These are phyloP conservation scores for Xylariomycetidae sp. DNA, from an alignment of 2,329 filamentous ascomycete genomes.

Conservation along the genomic window DNA sequence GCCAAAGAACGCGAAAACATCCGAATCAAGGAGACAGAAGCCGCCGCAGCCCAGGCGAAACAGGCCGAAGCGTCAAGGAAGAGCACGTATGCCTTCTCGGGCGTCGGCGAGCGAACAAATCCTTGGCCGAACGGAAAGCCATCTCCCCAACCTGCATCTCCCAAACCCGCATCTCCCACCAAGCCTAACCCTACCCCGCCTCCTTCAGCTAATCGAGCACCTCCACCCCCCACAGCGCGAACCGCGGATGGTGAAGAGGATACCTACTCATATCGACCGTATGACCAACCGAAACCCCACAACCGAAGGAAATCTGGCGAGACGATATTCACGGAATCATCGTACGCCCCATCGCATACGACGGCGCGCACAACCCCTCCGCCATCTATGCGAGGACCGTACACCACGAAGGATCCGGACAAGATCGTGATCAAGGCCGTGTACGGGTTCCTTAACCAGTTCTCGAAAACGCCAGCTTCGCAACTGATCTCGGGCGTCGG, in stretches of 20 bases:
- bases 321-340: constrained; percentile 74
- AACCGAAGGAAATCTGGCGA: constrained; percentile 59
- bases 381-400: constrained; percentile 69
- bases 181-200: constrained; percentile 16
- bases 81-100: constrained; percentile 56
- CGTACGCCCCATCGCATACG: constrained; percentile 77
- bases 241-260: constrained; percentile 59
- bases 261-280: constrained; percentile 68
- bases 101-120: constrained; percentile 62
- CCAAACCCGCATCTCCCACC: constrained; percentile 27
- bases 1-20: constrained; percentile 11
- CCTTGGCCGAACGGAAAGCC: constrained; percentile 62
- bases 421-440: constrained; percentile 96
- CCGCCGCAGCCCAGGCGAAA: constrained; percentile 26
- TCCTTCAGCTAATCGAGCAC: constrained; percentile 18
- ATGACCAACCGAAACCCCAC: constrained; percentile 60
- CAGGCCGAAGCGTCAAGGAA: constrained; percentile 33
- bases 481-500: constrained; percentile 81
- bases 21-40: constrained; percentile 9
- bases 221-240: constrained; percentile 39
- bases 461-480: constrained; percentile 81
- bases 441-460: constrained; percentile 86
- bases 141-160: constrained; percentile 30
- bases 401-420: constrained; percentile 83
- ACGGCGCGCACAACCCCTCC: constrained; percentile 81